A percentile compares a stretch with the other conserved stretches of the same genome.
These are phyloP conservation scores for Colletotrichum chrysophilum DNA, from an alignment of 2,329 filamentous ascomycete genomes.

Conservation along the genomic window DNA sequence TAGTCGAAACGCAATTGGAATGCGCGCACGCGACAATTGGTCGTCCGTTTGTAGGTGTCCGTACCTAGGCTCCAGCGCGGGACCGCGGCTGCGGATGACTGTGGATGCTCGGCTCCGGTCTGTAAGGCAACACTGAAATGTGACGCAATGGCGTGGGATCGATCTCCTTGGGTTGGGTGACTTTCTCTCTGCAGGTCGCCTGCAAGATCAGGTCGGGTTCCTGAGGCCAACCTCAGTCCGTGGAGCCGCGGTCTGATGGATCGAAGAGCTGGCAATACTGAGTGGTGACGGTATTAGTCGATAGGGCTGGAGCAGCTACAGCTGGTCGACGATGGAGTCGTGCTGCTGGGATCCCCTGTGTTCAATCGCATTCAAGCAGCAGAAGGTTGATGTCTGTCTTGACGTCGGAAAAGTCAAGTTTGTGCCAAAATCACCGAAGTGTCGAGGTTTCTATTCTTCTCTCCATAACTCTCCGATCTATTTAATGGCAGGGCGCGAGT, in stretches of 20 bases:
- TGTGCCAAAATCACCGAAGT: background rate
- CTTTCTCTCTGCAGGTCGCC: background rate
- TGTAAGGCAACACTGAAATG: background rate
- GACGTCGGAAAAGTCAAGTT: background rate
- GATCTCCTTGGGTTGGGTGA: slow-evolving; percentile 3
- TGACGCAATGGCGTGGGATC: background rate
- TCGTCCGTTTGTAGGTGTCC: background rate
- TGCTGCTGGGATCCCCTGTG: background rate
- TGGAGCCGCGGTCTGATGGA: background rate
- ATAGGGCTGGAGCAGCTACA: background rate
- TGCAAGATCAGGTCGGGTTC: background rate
- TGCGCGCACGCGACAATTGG: slow-evolving; percentile 1
- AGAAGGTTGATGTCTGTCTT: background rate
- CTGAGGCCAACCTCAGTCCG: background rate
- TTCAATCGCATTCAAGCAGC: background rate
- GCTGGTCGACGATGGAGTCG: background rate
- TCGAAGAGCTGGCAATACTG: background rate
- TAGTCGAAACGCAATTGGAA: background rate
- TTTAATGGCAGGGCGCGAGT: background rate
- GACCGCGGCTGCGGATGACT: background rate
- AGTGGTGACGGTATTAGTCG: background rate
- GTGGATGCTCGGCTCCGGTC: background rate
- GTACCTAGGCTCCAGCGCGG: background rate
- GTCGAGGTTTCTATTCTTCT: background rate
- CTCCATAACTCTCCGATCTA: background rate